Evolutionary conservation across 257 asterid species (phyloP).

Genomic region (Plantago major): DNA sequence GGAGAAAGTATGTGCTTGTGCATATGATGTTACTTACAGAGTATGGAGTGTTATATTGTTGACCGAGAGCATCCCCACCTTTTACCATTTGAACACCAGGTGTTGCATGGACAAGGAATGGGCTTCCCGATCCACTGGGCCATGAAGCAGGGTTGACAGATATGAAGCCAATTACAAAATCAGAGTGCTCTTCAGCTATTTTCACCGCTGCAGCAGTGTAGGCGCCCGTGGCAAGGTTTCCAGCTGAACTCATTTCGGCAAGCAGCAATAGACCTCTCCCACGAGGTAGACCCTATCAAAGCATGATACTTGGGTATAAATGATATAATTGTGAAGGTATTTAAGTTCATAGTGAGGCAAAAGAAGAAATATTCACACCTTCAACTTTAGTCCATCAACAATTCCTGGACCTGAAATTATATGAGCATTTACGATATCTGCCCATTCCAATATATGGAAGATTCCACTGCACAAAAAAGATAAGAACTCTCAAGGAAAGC

Average conservation of each 20-base stretch:
- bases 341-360: slow-evolving; percentile 3
- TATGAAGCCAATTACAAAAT: slow-evolving; percentile 94
- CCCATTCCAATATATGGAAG: slow-evolving; percentile 87
- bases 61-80: slow-evolving; percentile 96
- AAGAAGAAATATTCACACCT: slow-evolving; percentile 39
- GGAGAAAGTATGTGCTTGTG: neutral
- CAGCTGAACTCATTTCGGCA: slow-evolving; percentile 98
- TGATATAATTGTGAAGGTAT: slow-evolving; percentile 3
- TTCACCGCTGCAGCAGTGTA: slow-evolving; percentile 92
- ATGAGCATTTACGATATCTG: slow-evolving; percentile 93
- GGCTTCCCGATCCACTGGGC: slow-evolving; percentile 78
- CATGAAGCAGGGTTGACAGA: slow-evolving; percentile 93
- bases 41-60: slow-evolving; percentile 83
- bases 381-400: slow-evolving; percentile 87
- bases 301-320: slow-evolving; percentile 18
- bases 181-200: slow-evolving; percentile 89
- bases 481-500: slow-evolving; percentile 20
- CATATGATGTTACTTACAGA: slow-evolving; percentile 56
- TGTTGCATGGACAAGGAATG: slow-evolving; percentile 82
- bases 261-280: slow-evolving; percentile 88
- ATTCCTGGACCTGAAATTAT: slow-evolving; percentile 97
- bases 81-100: slow-evolving; percentile 93
- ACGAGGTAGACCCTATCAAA: slow-evolving; percentile 64
- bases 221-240: slow-evolving; percentile 86
- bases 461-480: slow-evolving; percentile 62